Conservation (phyloP, 179 eudicot genomes). For the Amaranthus tricolor region DNA sequence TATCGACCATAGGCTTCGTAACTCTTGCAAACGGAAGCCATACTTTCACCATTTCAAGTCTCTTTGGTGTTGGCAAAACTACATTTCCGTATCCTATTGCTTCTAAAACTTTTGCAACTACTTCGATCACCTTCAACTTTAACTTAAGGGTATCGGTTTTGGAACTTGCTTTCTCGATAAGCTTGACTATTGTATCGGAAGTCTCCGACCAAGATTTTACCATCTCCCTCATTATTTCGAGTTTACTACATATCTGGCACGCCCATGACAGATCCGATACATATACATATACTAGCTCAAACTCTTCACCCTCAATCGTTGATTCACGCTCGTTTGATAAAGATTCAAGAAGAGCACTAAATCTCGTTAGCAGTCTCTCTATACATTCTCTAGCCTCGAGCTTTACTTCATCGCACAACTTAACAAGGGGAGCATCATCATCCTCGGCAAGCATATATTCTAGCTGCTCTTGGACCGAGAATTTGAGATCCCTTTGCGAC, state of each 20-base stretch:
- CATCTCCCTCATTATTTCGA: slow-evolving; percentile 60
- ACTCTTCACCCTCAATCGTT: slow-evolving; percentile 23
- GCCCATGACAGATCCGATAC: slow-evolving; percentile 75
- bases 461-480: slow-evolving; percentile 81
- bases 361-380: slow-evolving; percentile 45
- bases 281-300: slow-evolving; percentile 37
- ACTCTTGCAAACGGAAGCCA: slow-evolving; percentile 82
- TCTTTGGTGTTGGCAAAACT: slow-evolving; percentile 56
- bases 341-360: slow-evolving; percentile 44
- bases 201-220: slow-evolving; percentile 59
- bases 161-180: slow-evolving; percentile 35
- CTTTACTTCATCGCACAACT: slow-evolving; percentile 54
- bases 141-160: slow-evolving; percentile 35
- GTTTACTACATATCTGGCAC: slow-evolving; percentile 61
- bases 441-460: slow-evolving; percentile 92
- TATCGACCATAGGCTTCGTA: slow-evolving; percentile 47
- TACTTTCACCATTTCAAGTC: slow-evolving; percentile 66
- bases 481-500: slow-evolving; percentile 52
- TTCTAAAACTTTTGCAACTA: slow-evolving; percentile 66
- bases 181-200: slow-evolving; percentile 44
- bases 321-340: slow-evolving; percentile 36
- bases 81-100: slow-evolving; percentile 75
- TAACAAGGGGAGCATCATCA: slow-evolving; percentile 75
- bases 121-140: slow-evolving; percentile 66
- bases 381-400: slow-evolving; percentile 48